A percentile compares a stretch with the other conserved stretches of the same genome.
Conservation (phyloP, 257 asterid species). For the Scutellaria galericulata region DNA sequence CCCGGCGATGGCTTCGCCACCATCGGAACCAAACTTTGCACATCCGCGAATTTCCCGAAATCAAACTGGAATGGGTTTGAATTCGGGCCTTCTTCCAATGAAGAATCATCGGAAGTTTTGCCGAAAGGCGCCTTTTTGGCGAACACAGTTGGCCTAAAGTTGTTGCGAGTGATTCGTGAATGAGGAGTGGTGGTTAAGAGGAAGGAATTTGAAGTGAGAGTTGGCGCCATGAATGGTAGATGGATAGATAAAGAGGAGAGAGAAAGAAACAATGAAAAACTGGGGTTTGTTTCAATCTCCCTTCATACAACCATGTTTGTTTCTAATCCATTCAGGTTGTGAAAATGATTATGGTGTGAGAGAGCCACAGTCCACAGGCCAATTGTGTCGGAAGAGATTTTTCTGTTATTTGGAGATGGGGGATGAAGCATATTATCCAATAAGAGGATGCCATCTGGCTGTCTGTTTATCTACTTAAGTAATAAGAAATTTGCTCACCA, state of each 20-base stretch:
- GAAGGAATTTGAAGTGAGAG: constrained; percentile 78
- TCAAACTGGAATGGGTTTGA: constrained; percentile 66
- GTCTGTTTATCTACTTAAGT: constrained; percentile 49
- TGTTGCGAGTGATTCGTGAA: constrained; percentile 46
- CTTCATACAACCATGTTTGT: background rate
- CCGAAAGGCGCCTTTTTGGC: constrained; percentile 56
- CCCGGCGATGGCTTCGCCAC: constrained; percentile 57
- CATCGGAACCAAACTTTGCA: constrained; percentile 66
- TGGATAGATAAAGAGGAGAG: constrained; percentile 9
- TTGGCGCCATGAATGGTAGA: constrained; percentile 69
- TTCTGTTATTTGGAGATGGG: constrained; percentile 19
- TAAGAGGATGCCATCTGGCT: constrained; percentile 51
- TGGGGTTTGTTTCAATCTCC: constrained; percentile 25
- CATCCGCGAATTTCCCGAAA: constrained; percentile 65
- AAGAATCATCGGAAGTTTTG: constrained; percentile 36
- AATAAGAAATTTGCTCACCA: constrained; percentile 26
- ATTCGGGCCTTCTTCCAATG: constrained; percentile 34
- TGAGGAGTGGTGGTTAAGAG: constrained; percentile 57
- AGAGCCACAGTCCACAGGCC: constrained; percentile 36
- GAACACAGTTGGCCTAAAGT: constrained; percentile 47
- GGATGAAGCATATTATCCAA: constrained; percentile 41
- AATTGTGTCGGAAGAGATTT: constrained; percentile 29
- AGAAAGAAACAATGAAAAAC: constrained; percentile 6
- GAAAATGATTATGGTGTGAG: constrained; percentile 33
- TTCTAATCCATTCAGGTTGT: constrained; percentile 20